A percentile compares a stretch with the other conserved stretches of the same genome.
phyloP scores from a whole-genome alignment of 306 rosid species.

The Cicer arietinum region DNA sequence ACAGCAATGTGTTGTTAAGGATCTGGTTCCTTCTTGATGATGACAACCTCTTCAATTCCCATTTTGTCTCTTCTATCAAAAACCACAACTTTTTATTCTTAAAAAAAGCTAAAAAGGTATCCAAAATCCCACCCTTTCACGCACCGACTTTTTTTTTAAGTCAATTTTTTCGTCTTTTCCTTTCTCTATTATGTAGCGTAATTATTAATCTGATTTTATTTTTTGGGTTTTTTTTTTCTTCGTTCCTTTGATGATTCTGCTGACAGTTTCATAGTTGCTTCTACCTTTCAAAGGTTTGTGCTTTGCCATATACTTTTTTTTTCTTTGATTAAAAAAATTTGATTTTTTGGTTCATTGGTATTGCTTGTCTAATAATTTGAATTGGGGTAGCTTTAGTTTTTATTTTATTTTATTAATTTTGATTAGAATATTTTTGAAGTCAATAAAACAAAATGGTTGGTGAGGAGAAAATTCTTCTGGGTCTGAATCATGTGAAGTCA shows the following conservation, averaged over 20 bases:
- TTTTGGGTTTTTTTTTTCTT: constrained; percentile 31
- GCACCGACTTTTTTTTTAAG: constrained; percentile 48
- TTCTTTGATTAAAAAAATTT: not conserved
- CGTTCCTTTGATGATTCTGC: constrained; percentile 18
- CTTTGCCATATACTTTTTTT: constrained; percentile 27
- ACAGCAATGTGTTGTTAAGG: no score
- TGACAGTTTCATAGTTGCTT: constrained; percentile 45
- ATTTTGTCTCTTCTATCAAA: constrained; percentile 37
- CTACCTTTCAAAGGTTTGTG: constrained; percentile 47
- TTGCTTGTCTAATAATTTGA: constrained; percentile 48
- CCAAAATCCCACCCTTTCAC: constrained; percentile 5
- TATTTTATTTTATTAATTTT: constrained; percentile 13
- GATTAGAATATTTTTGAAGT: constrained; percentile 22
- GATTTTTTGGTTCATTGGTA: constrained; percentile 47
- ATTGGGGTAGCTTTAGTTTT: constrained; percentile 49
- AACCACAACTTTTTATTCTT: constrained; percentile 49
- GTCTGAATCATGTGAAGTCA: constrained; percentile 42
- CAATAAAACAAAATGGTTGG: constrained; percentile 47
- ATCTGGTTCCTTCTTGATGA: not conserved
- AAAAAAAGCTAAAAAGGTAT: constrained; percentile 39
- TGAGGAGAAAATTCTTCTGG: constrained; percentile 36
- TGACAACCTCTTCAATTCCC: constrained; percentile 35
- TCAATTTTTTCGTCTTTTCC: constrained; percentile 54
- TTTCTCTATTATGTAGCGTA: constrained; percentile 17
- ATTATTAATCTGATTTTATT: constrained; percentile 25